These are phyloP conservation scores for Aspergillus sclerotialis DNA, from an alignment of 2,329 filamentous ascomycete genomes.

Conservation along the genomic window DNA sequence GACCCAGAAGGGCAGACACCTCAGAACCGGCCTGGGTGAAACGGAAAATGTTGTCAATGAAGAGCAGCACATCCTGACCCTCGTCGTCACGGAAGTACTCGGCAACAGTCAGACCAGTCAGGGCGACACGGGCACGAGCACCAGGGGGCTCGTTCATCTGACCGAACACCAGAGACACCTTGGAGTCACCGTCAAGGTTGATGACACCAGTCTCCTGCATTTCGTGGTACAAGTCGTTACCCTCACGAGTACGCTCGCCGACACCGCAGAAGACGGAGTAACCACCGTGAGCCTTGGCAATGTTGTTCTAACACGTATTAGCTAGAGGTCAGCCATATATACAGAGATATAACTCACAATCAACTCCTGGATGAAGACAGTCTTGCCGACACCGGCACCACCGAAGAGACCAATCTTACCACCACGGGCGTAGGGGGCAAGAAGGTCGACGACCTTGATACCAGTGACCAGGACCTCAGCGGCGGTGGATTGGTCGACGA, in stretches of 20 bases:
- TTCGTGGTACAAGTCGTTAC: constrained; percentile 99
- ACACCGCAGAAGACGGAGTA: constrained; percentile 99
- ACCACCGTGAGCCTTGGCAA: constrained; percentile 99
- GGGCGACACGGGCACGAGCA: constrained; percentile 98
- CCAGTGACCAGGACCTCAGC: constrained; percentile 97
- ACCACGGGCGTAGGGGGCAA: constrained; percentile 99
- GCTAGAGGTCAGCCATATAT: too few species aligned
- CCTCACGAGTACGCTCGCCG: constrained; percentile 99
- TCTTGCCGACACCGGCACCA: constrained; percentile 99
- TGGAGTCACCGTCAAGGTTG: constrained; percentile 97
- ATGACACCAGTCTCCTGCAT: constrained; percentile 99
- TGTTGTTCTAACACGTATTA: constrained; percentile 70
- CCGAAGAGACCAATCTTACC: constrained; percentile 99
- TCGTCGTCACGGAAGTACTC: constrained; percentile 77
- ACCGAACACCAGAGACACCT: constrained; percentile 98
- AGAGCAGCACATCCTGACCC: constrained; percentile 96
- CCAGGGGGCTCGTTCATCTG: constrained; percentile 99
- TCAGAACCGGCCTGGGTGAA: constrained; percentile 99
- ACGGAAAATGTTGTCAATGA: constrained; percentile 99
- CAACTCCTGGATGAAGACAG: constrained; percentile 99
- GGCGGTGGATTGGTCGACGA: constrained; percentile 90
- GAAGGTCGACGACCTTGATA: constrained; percentile 99
- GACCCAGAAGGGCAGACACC: constrained; percentile 97
- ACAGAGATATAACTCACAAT: constrained; percentile 61
- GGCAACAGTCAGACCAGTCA: constrained; percentile 65